Percentiles rank a stretch among this genome's conserved stretches.
These are phyloP conservation scores for Aspergillus ostianus DNA, from an alignment of 495 filamentous ascomycete species.

Conservation along the genomic window DNA sequence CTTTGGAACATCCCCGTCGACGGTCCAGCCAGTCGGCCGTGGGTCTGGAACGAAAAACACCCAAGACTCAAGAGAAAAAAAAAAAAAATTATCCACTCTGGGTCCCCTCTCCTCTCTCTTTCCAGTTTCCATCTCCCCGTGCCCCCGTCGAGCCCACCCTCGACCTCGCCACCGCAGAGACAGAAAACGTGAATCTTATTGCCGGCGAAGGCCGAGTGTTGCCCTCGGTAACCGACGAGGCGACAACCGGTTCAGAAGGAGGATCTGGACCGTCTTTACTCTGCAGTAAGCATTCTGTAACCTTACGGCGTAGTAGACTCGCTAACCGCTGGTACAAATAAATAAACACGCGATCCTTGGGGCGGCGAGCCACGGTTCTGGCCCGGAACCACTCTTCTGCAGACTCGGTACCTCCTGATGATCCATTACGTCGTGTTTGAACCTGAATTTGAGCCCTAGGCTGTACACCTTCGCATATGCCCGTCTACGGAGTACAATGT, in stretches of 20 bases:
- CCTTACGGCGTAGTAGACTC: background rate
- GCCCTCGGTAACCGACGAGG: background rate
- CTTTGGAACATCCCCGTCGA: background rate
- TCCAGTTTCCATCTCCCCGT: background rate
- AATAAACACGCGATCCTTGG: slow-evolving; percentile 26
- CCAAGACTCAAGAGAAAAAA: background rate
- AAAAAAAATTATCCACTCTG: background rate
- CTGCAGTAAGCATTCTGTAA: background rate
- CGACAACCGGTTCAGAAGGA: background rate
- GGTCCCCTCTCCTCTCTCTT: background rate
- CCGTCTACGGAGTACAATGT: too few species aligned
- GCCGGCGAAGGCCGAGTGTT: background rate
- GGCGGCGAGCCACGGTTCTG: slow-evolving; percentile 12
- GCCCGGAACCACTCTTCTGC: slow-evolving; percentile 8
- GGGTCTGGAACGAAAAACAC: background rate
- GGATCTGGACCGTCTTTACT: background rate
- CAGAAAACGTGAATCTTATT: background rate
- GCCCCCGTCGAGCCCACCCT: background rate
- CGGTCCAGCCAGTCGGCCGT: background rate
- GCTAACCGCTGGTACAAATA: background rate
- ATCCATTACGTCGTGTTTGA: background rate
- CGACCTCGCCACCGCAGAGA: background rate
- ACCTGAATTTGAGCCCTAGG: background rate
- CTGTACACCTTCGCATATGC: too few species aligned
- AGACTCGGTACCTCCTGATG: background rate